Conservation (phyloP, 441 rosid genomes). For the Euphorbia corollata region DNA sequence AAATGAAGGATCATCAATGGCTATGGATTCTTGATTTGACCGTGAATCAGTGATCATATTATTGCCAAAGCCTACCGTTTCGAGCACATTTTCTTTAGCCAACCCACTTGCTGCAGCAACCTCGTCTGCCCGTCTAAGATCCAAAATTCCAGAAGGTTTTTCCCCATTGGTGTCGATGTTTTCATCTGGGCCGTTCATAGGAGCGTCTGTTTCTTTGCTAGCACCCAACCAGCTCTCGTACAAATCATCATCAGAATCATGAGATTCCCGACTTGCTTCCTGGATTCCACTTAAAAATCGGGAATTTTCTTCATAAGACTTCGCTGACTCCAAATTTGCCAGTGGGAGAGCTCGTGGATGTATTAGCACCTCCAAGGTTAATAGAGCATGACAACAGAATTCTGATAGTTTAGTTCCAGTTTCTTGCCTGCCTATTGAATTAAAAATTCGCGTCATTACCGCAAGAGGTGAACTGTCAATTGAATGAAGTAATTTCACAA, state of each 20-base stretch:
- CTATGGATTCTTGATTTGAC: conserved; percentile 26
- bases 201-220: conserved; percentile 24
- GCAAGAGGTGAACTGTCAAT: neutral
- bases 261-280: conserved; percentile 18
- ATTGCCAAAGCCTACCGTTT: conserved; percentile 21
- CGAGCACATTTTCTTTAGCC: conserved; percentile 18
- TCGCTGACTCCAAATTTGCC: conserved; percentile 31
- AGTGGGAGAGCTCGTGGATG: conserved; percentile 74
- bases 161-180: conserved; percentile 15
- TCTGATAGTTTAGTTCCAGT: conserved; percentile 47
- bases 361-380: conserved; percentile 68
- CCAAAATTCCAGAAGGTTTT: conserved; percentile 19
- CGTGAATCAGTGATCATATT: conserved; percentile 24
- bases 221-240: conserved; percentile 35
- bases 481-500: too few species aligned
- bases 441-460: neutral
- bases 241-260: conserved; percentile 37
- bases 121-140: conserved; percentile 26
- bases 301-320: conserved; percentile 17
- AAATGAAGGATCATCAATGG: conserved; percentile 2
- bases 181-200: conserved; percentile 21
- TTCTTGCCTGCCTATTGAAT: conserved; percentile 49
- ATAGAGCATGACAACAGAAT: conserved; percentile 64
- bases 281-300: conserved; percentile 25
- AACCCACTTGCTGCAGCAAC: conserved; percentile 17